phyloP scores from a whole-genome alignment of 2,329 filamentous ascomycete species.

The Verticillium klebahnii region DNA sequence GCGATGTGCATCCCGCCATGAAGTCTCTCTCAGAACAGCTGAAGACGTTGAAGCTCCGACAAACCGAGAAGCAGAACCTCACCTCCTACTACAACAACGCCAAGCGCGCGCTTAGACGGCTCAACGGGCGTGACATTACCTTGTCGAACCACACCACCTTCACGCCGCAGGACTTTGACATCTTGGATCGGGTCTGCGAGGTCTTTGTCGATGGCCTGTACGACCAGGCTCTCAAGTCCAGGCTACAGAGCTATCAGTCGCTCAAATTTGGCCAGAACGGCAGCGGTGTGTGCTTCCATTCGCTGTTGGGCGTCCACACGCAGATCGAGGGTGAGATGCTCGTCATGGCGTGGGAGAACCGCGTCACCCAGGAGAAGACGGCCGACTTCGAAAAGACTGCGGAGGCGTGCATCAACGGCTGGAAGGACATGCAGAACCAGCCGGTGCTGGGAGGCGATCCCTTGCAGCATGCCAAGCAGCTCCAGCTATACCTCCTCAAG shows the following conservation, averaged over 20 bases:
- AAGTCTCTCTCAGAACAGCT: conserved; percentile 17
- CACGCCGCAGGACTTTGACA: conserved; percentile 35
- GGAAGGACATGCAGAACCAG: conserved; percentile 39
- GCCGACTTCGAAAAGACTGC: conserved; percentile 30
- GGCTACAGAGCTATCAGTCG: conserved; percentile 42
- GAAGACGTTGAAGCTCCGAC: conserved; percentile 28
- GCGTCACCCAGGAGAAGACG: conserved; percentile 27
- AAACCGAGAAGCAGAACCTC: conserved; percentile 35
- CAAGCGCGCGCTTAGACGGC: conserved; percentile 43
- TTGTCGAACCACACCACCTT: conserved; percentile 41
- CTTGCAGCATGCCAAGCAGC: conserved; percentile 45
- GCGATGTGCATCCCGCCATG: neutral
- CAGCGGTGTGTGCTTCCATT: conserved; percentile 16
- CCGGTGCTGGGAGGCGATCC: conserved; percentile 39
- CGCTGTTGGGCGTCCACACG: conserved; percentile 47
- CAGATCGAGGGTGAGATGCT: conserved; percentile 55
- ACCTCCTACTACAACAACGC: conserved; percentile 41
- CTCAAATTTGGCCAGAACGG: conserved; percentile 29
- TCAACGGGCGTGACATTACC: conserved; percentile 46
- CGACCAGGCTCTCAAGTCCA: conserved; percentile 38
- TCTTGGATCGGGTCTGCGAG: conserved; percentile 47
- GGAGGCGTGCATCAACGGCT: conserved; percentile 33
- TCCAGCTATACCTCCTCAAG: conserved; percentile 41
- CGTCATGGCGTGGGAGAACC: conserved; percentile 39
- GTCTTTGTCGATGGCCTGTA: conserved; percentile 51